phyloP scores from a whole-genome alignment of 2,329 filamentous ascomycete genomes.

The Nannizziopsis barbatae region DNA sequence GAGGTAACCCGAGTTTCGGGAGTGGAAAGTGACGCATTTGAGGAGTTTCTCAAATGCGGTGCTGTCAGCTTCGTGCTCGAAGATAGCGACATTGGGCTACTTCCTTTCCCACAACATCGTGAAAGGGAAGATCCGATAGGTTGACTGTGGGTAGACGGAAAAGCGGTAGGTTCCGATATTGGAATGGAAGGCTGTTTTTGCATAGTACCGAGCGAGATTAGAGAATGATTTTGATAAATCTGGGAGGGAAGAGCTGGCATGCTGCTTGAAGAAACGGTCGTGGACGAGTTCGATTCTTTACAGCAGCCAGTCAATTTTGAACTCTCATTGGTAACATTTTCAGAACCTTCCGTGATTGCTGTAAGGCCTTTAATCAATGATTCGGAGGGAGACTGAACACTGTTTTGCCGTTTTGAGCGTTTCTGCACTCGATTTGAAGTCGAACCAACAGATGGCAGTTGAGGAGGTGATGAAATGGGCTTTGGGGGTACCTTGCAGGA shows the following conservation, averaged over 20 bases:
- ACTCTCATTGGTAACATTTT: background rate
- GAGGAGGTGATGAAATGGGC: background rate
- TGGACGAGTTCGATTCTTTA: background rate
- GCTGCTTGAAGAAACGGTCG: background rate
- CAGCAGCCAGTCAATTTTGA: background rate
- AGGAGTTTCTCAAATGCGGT: background rate
- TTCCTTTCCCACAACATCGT: background rate
- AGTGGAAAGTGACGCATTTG: background rate
- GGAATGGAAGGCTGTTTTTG: too few species aligned
- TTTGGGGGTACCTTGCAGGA: background rate
- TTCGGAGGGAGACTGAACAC: conserved; percentile 26
- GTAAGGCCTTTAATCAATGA: conserved; percentile 22
- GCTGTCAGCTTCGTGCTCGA: too few species aligned
- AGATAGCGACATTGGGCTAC: background rate
- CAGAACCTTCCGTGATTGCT: background rate
- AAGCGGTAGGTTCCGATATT: too few species aligned
- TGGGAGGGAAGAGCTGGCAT: background rate
- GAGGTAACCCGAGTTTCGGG: background rate
- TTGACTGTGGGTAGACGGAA: too few species aligned
- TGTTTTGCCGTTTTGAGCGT: conserved; percentile 24
- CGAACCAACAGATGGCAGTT: conserved; percentile 15
- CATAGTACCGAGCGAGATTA: too few species aligned
- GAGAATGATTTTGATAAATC: too few species aligned
- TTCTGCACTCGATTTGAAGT: conserved; percentile 29
- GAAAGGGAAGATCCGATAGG: too few species aligned